Base-by-base conservation (phyloP, 768 basidiomycete species). In the Pulveroboletus frians region DNA sequence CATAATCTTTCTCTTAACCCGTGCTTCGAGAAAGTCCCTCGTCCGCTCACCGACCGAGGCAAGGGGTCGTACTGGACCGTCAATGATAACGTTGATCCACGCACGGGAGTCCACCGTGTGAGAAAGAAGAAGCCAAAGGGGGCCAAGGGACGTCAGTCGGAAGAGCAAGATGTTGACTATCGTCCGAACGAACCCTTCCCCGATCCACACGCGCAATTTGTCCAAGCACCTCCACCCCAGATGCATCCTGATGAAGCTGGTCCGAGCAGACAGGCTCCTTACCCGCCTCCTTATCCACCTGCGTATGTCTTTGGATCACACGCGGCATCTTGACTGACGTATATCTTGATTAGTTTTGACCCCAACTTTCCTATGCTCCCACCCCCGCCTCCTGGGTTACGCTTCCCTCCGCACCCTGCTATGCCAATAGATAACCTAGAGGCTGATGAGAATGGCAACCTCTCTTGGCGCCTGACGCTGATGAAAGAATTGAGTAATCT, bases 1-100 rank as follows among this genome's bases (percentile, higher is more conserved):
- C 90, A 92, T 68, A 92, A 92, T 60, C 78, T 92, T 21, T 92
- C 90, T 6, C 75, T 92, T 52, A 92, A 92, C 57, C 89, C 90
- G 44, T 92, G 88, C 62, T 92, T 92, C 59, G 88, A 91, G 69
- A 92, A 92, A 68, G 86, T 92, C 5, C 84, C 90, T 3, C 85
- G 90, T n/a, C 90, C 90, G 11, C 78, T 92, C 56, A 92, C 90
- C 6, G 90, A 92, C 60, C 83, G 90, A 44, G 90, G 90, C 45
- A 92, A 92, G 61, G 90, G 90, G 18, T 91, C 88, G 0, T 92
- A 92, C 62, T 92, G 90, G 90, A 91, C 88, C 0, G 90, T 92
- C 53, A 90, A 92, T 59, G 88, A 92, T 59, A 86, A 87, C 58
- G 87, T 92, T 38, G 88, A 92, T 60, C 88, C 88, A 42, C 85